phyloP scores from a whole-genome alignment of 1,139 yeast genomes.

The Candida mesenterica region DNA sequence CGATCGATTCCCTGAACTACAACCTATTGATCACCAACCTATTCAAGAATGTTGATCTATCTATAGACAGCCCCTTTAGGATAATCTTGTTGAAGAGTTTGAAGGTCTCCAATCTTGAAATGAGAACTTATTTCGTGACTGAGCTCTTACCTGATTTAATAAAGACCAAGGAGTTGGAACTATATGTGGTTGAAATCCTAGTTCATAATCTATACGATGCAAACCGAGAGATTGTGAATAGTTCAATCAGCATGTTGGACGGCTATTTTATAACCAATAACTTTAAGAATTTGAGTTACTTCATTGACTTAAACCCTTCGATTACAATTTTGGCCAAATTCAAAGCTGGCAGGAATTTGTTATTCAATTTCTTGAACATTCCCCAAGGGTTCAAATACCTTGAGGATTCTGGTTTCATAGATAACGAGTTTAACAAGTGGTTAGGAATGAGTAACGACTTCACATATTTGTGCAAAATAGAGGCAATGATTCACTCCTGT shows the following conservation, averaged over 20 bases:
- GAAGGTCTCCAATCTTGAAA: slow-evolving; percentile 50
- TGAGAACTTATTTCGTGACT: slow-evolving; percentile 58
- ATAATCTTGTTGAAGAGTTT: slow-evolving; percentile 65
- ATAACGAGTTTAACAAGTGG: slow-evolving; percentile 33
- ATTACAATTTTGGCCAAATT: slow-evolving; percentile 25
- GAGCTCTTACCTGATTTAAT: slow-evolving; percentile 46
- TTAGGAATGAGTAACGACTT: slow-evolving; percentile 18
- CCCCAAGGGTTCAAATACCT: slow-evolving; percentile 39
- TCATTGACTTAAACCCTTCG: slow-evolving; percentile 34
- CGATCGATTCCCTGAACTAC: slow-evolving; percentile 36
- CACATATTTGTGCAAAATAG: slow-evolving; percentile 25
- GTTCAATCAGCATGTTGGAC: slow-evolving; percentile 11
- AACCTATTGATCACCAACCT: slow-evolving; percentile 60
- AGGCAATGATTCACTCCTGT: slow-evolving; percentile 19
- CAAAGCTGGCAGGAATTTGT: slow-evolving; percentile 26
- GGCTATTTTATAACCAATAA: slow-evolving; percentile 14
- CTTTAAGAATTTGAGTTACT: slow-evolving; percentile 18
- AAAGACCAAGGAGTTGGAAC: slow-evolving; percentile 31
- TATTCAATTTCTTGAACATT: slow-evolving; percentile 29
- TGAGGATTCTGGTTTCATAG: slow-evolving; percentile 33
- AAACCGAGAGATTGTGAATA: slow-evolving; percentile 51
- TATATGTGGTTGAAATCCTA: slow-evolving; percentile 47
- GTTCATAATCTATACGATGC: slow-evolving; percentile 73
- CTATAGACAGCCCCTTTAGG: slow-evolving; percentile 64
- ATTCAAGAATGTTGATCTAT: slow-evolving; percentile 61